phyloP scores from a whole-genome alignment of 2,329 filamentous ascomycete species.

The Aureobasidium lini region DNA sequence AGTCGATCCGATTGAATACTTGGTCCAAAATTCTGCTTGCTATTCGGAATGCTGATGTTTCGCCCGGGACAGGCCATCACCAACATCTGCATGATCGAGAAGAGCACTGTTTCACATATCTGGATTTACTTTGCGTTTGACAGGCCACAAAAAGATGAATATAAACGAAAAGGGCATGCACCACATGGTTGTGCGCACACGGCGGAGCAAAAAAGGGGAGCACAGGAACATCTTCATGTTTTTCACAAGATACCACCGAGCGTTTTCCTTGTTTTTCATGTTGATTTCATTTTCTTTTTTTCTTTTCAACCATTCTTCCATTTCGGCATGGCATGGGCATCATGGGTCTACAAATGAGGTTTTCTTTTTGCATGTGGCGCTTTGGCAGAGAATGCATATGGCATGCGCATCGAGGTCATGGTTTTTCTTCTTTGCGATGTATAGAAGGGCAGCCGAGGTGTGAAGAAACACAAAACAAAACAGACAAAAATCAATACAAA shows the following conservation, averaged over 20 bases:
- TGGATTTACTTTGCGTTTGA: slow-evolving; percentile 5
- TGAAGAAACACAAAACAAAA: background rate
- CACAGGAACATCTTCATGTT: slow-evolving; percentile 11
- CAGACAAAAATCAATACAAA: background rate
- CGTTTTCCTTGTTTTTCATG: slow-evolving; percentile 7
- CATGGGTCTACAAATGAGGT: background rate
- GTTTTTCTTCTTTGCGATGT: background rate
- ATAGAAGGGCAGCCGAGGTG: background rate
- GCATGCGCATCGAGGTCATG: background rate
- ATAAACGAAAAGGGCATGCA: slow-evolving; percentile 6
- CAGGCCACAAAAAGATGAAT: slow-evolving; percentile 8
- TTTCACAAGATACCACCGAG: slow-evolving; percentile 9
- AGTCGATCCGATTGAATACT: background rate
- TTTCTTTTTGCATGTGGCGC: slow-evolving; percentile 7
- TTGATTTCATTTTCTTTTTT: slow-evolving; percentile 7
- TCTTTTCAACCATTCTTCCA: slow-evolving; percentile 1
- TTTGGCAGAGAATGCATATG: slow-evolving; percentile 6
- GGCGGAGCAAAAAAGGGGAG: background rate
- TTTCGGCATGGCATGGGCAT: slow-evolving; percentile 2
- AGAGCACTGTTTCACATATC: slow-evolving; percentile 8
- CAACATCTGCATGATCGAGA: background rate
- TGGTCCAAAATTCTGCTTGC: background rate
- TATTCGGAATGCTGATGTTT: background rate
- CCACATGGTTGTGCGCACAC: slow-evolving; percentile 3
- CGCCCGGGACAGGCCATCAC: background rate